These are phyloP conservation scores for Moricandia arvensis DNA, from an alignment of 345 rosid genomes.

Conservation along the genomic window DNA sequence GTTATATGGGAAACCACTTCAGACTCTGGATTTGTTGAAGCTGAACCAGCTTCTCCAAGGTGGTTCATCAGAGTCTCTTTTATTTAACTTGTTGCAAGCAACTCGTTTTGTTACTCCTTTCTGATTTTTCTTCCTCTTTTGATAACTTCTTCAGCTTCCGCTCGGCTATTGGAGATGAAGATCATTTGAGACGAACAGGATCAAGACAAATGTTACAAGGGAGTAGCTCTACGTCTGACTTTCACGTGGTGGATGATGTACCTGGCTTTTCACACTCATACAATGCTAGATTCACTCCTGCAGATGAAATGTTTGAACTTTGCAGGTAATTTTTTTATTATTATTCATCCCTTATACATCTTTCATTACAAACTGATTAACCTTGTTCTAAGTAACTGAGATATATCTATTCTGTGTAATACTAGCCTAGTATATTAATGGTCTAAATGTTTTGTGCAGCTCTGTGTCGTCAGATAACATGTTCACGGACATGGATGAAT, in stretches of 20 bases:
- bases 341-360: not conserved
- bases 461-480: constrained; percentile 33
- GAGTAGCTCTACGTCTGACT: constrained; percentile 21
- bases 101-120: not conserved
- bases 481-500: constrained; percentile 36
- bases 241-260: constrained; percentile 5
- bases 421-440: not conserved
- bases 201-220: constrained; percentile 20
- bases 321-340: constrained; percentile 18
- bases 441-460: constrained; percentile 23
- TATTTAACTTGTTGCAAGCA: constrained; percentile 6
- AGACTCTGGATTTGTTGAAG: constrained; percentile 25
- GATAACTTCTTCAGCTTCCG: constrained; percentile 17
- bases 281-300: constrained; percentile 20
- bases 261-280: constrained; percentile 34
- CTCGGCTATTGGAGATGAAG: constrained; percentile 15
- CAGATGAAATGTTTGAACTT: constrained; percentile 30
- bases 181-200: constrained; percentile 15
- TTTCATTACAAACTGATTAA: not conserved
- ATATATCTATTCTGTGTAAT: not conserved
- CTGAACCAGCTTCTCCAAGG: constrained; percentile 33
- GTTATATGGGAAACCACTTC: constrained; percentile 25
- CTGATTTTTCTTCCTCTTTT: constrained; percentile 1
- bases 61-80: constrained; percentile 8
- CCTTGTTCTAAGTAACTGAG: not conserved